Percentiles rank a stretch among this genome's conserved stretches.
Conservation (phyloP, 2,329 filamentous ascomycete species). For the Penicillium corylophilum region DNA sequence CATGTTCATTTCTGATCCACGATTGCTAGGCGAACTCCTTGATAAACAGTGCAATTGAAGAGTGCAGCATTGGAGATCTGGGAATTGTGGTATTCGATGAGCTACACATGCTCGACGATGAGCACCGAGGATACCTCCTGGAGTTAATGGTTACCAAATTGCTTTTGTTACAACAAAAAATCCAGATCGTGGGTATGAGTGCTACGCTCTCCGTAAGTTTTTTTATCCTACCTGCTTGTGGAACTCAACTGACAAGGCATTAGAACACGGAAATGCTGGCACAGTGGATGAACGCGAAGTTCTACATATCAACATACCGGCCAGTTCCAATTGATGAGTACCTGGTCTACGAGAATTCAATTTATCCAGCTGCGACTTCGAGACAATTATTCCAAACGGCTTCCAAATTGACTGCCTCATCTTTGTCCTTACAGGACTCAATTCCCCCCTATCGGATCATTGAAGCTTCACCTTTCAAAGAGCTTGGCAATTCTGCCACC, state of each 20-base stretch:
- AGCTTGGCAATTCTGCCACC: slow-evolving; percentile 63
- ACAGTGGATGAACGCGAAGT: slow-evolving; percentile 68
- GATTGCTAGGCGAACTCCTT: slow-evolving; percentile 65
- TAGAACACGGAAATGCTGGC: slow-evolving; percentile 70
- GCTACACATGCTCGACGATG: slow-evolving; percentile 79
- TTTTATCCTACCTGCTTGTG: not conserved
- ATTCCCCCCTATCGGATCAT: slow-evolving; percentile 49
- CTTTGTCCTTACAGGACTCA: slow-evolving; percentile 33
- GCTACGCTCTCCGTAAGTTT: slow-evolving; percentile 67
- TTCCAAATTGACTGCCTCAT: slow-evolving; percentile 46
- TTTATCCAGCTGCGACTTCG: slow-evolving; percentile 64
- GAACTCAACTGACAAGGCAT: slow-evolving; percentile 1
- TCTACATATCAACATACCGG: slow-evolving; percentile 69
- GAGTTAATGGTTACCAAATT: slow-evolving; percentile 74
- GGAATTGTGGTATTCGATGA: slow-evolving; percentile 72
- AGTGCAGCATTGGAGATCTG: slow-evolving; percentile 64
- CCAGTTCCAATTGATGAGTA: slow-evolving; percentile 76
- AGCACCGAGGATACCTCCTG: slow-evolving; percentile 70
- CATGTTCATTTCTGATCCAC: slow-evolving; percentile 1
- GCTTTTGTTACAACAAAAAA: slow-evolving; percentile 63
- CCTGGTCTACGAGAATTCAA: slow-evolving; percentile 67
- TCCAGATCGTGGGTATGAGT: slow-evolving; percentile 78
- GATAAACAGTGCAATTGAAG: slow-evolving; percentile 70
- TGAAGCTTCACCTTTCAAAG: slow-evolving; percentile 57
- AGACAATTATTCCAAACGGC: slow-evolving; percentile 59